phyloP scores from a whole-genome alignment of 306 rosid genomes.

The Quercus robur region DNA sequence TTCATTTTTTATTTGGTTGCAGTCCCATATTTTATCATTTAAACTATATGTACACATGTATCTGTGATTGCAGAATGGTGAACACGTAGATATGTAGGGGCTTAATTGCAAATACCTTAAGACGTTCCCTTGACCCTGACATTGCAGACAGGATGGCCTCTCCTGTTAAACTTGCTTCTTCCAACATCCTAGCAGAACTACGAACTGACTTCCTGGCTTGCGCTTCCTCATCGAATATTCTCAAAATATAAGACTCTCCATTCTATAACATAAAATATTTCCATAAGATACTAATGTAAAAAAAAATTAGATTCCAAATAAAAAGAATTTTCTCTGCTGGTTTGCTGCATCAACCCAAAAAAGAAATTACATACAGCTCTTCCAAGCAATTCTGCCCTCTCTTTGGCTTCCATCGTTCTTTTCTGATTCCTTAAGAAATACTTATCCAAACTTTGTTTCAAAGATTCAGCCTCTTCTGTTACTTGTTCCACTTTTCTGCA shows the following conservation, averaged over 20 bases:
- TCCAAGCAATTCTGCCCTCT: constrained; percentile 73
- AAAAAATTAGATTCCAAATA: background rate
- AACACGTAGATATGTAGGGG: background rate
- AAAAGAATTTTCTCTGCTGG: too few species aligned
- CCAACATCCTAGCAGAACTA: constrained; percentile 61
- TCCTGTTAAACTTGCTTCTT: constrained; percentile 72
- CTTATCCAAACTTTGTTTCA: constrained; percentile 71
- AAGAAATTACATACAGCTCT: constrained; percentile 53
- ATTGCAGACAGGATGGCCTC: constrained; percentile 77
- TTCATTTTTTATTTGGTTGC: too few species aligned
- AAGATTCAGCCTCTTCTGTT: constrained; percentile 79
- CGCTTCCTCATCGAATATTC: constrained; percentile 75
- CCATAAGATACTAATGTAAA: background rate
- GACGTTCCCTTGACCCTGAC: constrained; percentile 82
- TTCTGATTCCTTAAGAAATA: constrained; percentile 57
- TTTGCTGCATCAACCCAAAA: too few species aligned
- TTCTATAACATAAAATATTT: constrained; percentile 39
- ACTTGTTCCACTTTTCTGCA: constrained; percentile 89
- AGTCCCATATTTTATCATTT: background rate
- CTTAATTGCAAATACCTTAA: constrained; percentile 57
- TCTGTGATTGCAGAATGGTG: background rate
- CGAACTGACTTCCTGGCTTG: constrained; percentile 80
- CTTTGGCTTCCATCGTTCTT: constrained; percentile 62
- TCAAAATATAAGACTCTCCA: constrained; percentile 78
- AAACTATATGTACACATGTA: background rate